Conservation (phyloP, 1,139 yeast species). For the Hemisphaericaspora xylofermentans region DNA sequence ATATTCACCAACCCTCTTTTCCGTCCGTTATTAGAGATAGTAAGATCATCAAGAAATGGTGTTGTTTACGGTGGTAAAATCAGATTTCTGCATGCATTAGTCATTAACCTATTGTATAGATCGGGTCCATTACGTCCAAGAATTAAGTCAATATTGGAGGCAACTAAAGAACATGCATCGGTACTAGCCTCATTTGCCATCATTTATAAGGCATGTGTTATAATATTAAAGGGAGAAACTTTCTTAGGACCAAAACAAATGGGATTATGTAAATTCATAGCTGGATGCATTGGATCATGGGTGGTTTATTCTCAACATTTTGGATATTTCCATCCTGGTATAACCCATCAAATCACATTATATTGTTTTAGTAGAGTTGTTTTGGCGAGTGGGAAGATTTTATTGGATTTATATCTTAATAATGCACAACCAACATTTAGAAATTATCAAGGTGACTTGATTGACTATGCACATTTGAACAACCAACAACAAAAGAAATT, state of each 20-base stretch:
- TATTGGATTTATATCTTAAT: slow-evolving; percentile 38
- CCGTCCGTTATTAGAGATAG: slow-evolving; percentile 40
- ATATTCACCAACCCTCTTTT: slow-evolving; percentile 28
- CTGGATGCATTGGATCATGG: slow-evolving; percentile 67
- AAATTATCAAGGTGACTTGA: slow-evolving; percentile 20
- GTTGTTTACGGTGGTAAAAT: slow-evolving; percentile 72
- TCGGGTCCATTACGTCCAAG: slow-evolving; percentile 49
- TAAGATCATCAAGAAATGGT: slow-evolving; percentile 50
- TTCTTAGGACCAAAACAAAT: slow-evolving; percentile 34
- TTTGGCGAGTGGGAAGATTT: slow-evolving; percentile 51
- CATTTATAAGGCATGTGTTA: slow-evolving; percentile 48
- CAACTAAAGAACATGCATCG: slow-evolving; percentile 66
- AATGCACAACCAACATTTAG: slow-evolving; percentile 37
- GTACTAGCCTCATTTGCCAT: slow-evolving; percentile 68
- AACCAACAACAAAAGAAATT: slow-evolving; percentile 34
- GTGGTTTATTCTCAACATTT: slow-evolving; percentile 63
- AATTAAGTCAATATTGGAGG: slow-evolving; percentile 48
- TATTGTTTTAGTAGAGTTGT: slow-evolving; percentile 62
- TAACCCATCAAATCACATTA: slow-evolving; percentile 59
- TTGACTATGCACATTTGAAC: slow-evolving; percentile 31
- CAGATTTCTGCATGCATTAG: slow-evolving; percentile 72
- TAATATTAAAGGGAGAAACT: slow-evolving; percentile 32
- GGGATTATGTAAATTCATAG: slow-evolving; percentile 47
- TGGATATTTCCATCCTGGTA: slow-evolving; percentile 46
- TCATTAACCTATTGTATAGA: slow-evolving; percentile 57